Percentiles rank a stretch among this genome's conserved stretches.
These are phyloP conservation scores for Flammula alnicola DNA, from an alignment of 1,284 basidiomycete species.

Conservation along the genomic window DNA sequence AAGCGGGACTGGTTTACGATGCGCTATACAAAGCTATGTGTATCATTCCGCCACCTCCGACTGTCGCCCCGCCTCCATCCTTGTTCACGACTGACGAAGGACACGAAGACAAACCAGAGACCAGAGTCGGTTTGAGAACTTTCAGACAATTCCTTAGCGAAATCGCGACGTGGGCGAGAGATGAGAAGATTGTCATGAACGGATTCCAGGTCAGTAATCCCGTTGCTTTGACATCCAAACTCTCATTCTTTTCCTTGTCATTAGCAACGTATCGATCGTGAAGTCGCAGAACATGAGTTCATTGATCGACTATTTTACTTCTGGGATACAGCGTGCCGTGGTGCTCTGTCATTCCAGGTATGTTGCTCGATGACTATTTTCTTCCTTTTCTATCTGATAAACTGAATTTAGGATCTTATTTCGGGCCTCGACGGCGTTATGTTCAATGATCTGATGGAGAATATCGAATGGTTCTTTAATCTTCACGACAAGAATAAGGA, in stretches of 20 bases:
- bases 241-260: conserved; percentile 21
- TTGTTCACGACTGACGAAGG: conserved; percentile 60
- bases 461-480: conserved; percentile 98
- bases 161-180: conserved; percentile 94
- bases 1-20: conserved; percentile 90
- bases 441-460: conserved; percentile 97
- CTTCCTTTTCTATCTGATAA: conserved; percentile 13
- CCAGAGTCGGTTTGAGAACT: conserved; percentile 84
- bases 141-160: conserved; percentile 93
- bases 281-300: conserved; percentile 83
- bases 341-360: conserved; percentile 87
- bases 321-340: conserved; percentile 84
- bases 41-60: conserved; percentile 68
- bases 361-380: conserved; percentile 19
- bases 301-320: conserved; percentile 86
- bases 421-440: conserved; percentile 90
- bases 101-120: conserved; percentile 82
- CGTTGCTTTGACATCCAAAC: not conserved
- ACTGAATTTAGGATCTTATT: conserved; percentile 78
- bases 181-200: conserved; percentile 92
- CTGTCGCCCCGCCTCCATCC: conserved; percentile 48
- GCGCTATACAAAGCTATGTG: conserved; percentile 89
- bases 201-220: conserved; percentile 76
- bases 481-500: conserved; percentile 97
- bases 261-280: conserved; percentile 80